Conservation (phyloP, 768 basidiomycete genomes). For the Russula foetens region DNA sequence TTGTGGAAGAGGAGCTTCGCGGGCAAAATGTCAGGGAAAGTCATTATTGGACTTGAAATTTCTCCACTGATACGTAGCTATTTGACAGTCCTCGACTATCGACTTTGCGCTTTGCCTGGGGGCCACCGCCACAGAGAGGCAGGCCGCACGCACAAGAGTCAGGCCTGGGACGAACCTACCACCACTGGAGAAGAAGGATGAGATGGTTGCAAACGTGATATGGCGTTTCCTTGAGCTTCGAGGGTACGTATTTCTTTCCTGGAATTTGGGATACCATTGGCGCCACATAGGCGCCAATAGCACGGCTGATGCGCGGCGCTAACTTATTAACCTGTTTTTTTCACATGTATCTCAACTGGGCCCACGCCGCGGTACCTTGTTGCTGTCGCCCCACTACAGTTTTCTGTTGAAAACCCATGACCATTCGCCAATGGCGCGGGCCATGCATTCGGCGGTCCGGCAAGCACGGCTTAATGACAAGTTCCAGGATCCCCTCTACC, state of each 20-base stretch:
- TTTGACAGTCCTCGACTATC: constrained; percentile 83
- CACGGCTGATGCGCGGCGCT: constrained; percentile 14
- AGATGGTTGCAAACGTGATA: constrained; percentile 95
- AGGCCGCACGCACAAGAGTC: constrained; percentile 73
- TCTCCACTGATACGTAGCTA: background rate
- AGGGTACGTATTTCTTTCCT: constrained; percentile 52
- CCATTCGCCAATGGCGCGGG: constrained; percentile 84
- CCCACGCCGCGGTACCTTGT: constrained; percentile 6
- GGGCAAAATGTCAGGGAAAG: constrained; percentile 78
- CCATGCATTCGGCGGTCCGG: constrained; percentile 78
- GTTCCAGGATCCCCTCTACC: constrained; percentile 93
- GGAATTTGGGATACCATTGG: constrained; percentile 2
- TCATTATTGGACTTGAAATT: background rate
- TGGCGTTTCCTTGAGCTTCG: constrained; percentile 96
- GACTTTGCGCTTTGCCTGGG: constrained; percentile 93
- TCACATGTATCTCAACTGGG: constrained; percentile 1
- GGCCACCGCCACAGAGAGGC: constrained; percentile 73
- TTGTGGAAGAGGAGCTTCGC: constrained; percentile 91
- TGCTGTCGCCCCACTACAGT: constrained; percentile 34
- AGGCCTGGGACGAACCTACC: constrained; percentile 36
- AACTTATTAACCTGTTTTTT: constrained; percentile 7
- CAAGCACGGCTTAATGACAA: constrained; percentile 87
- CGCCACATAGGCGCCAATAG: constrained; percentile 19
- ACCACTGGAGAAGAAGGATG: constrained; percentile 93
- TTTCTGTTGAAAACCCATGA: constrained; percentile 85